Percentiles rank a stretch among this genome's conserved stretches.
These are phyloP conservation scores for Globisporangium camurandrum DNA, from an alignment of 352 stramenopile genomes.

Conservation along the genomic window DNA sequence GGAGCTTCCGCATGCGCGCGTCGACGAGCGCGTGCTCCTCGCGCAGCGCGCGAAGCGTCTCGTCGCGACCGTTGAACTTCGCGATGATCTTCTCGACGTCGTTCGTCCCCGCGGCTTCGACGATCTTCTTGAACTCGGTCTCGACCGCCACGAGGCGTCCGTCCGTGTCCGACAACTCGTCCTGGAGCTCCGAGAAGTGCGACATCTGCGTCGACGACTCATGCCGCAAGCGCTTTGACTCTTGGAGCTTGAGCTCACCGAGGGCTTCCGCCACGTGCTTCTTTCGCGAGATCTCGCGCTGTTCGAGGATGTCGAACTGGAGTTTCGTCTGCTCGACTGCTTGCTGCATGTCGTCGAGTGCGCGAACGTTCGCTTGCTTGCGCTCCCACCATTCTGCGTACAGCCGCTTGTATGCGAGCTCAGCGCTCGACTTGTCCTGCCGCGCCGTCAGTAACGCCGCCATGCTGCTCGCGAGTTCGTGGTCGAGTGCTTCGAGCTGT, in stretches of 20 bases:
- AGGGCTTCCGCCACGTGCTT: slow-evolving; percentile 65
- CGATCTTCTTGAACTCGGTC: slow-evolving; percentile 64
- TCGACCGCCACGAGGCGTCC: slow-evolving; percentile 59
- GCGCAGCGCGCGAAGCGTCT: slow-evolving; percentile 63
- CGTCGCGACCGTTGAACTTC: slow-evolving; percentile 64
- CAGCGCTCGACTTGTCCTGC: slow-evolving; percentile 64
- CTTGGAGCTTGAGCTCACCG: slow-evolving; percentile 65
- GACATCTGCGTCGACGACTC: slow-evolving; percentile 70
- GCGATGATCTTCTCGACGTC: slow-evolving; percentile 79
- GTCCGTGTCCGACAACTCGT: slow-evolving; percentile 67
- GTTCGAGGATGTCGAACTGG: slow-evolving; percentile 69
- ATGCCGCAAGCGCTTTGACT: slow-evolving; percentile 57
- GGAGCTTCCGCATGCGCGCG: slow-evolving; percentile 64
- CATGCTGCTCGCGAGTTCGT: slow-evolving; percentile 50
- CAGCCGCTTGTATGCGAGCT: slow-evolving; percentile 55
- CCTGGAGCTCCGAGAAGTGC: slow-evolving; percentile 75
- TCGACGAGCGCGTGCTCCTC: slow-evolving; percentile 72
- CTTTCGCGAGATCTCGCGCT: slow-evolving; percentile 64
- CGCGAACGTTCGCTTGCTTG: slow-evolving; percentile 65
- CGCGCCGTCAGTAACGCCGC: slow-evolving; percentile 41
- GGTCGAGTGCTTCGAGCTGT: slow-evolving; percentile 37
- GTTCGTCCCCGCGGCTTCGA: slow-evolving; percentile 68
- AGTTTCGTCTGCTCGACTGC: slow-evolving; percentile 67
- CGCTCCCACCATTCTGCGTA: slow-evolving; percentile 64
- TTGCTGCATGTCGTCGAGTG: slow-evolving; percentile 67